Evolutionary conservation across 2,329 filamentous ascomycete genomes (phyloP).

Genomic region (Pseudogymnoascus sp.): DNA sequence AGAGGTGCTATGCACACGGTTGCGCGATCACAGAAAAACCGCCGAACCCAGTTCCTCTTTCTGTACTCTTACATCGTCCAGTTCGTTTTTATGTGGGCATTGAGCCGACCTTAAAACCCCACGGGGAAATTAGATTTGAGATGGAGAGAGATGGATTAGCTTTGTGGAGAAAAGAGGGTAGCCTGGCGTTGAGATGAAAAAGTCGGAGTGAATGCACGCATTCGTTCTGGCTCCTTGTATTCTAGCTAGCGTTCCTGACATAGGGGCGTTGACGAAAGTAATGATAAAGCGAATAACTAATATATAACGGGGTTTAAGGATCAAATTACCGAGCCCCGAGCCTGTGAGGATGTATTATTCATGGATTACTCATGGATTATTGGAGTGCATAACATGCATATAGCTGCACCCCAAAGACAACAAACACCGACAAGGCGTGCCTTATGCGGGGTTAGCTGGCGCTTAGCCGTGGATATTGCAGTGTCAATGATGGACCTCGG

Average conservation of each 20-base stretch:
- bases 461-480: not conserved
- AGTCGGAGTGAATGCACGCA: not conserved
- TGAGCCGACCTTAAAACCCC: slow-evolving; percentile 40
- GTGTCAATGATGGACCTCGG: not conserved
- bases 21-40: slow-evolving; percentile 76
- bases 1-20: slow-evolving; percentile 58
- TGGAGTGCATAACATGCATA: not conserved
- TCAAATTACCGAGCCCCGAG: not conserved
- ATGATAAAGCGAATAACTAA: slow-evolving; percentile 1
- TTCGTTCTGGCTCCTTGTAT: not conserved
- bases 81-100: slow-evolving; percentile 86
- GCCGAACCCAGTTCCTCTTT: slow-evolving; percentile 86
- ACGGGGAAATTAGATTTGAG: not conserved
- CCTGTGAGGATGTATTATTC: not conserved
- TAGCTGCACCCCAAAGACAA: not conserved
- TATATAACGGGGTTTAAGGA: not conserved
- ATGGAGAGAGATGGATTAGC: not conserved
- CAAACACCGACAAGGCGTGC: not conserved
- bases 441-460: not conserved
- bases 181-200: slow-evolving; percentile 8
- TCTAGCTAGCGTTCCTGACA: slow-evolving; percentile 3
- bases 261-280: not conserved
- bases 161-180: not conserved
- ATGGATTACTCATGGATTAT: not conserved
- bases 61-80: slow-evolving; percentile 93